Conservation (phyloP, 306 rosid species). For the Lathyrus oleraceus region DNA sequence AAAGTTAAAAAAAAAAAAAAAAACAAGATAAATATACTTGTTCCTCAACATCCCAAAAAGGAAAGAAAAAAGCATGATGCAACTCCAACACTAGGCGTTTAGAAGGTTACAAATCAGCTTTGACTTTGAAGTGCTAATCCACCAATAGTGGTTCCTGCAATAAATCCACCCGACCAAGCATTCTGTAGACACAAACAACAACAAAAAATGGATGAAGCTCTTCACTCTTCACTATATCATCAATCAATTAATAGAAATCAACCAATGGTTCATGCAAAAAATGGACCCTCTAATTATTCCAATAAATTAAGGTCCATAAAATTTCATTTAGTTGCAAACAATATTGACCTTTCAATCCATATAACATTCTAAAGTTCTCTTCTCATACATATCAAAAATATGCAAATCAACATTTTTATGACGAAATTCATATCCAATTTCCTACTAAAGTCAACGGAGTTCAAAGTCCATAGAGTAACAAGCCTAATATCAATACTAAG, state of each 20-base stretch:
- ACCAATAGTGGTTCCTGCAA: constrained; percentile 80
- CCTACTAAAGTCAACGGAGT: too few relatives aligned
- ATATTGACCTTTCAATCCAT: too few relatives aligned
- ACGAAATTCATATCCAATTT: too few relatives aligned
- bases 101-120: constrained; percentile 23
- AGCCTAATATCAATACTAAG: too few relatives aligned
- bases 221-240: background rate
- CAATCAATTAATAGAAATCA: constrained; percentile 26
- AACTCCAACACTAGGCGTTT: too few relatives aligned
- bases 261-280: constrained; percentile 7
- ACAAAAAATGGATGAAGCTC: constrained; percentile 29
- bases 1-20: background rate
- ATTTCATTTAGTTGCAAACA: too few relatives aligned
- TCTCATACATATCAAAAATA: too few relatives aligned
- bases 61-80: constrained; percentile 32
- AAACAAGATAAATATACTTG: constrained; percentile 20
- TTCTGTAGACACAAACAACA: constrained; percentile 51
- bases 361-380: too few relatives aligned
- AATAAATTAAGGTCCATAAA: too few relatives aligned
- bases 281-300: constrained; percentile 29
- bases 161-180: constrained; percentile 91
- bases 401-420: too few relatives aligned
- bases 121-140: constrained; percentile 44
- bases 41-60: background rate
- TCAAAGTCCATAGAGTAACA: too few relatives aligned